Evolutionary conservation across 1,284 basidiomycete genomes (phyloP).

Genomic region (Amylostereum areolatum): DNA sequence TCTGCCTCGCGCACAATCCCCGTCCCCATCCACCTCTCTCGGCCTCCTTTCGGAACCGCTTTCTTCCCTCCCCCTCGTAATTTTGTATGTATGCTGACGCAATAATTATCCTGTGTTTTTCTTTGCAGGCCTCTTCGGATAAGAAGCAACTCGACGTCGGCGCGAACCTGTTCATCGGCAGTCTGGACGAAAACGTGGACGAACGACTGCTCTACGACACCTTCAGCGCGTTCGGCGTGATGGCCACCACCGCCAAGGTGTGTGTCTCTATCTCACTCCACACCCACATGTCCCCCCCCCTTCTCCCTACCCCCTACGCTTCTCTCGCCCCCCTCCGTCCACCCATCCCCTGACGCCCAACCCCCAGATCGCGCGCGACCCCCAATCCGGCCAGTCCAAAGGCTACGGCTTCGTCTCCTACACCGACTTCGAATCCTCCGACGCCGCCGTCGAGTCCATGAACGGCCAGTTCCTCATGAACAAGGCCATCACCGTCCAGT

Average conservation of each 20-base stretch:
- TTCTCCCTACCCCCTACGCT: no score
- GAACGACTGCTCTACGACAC: slow-evolving; percentile 92
- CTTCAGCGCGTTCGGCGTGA: slow-evolving; percentile 89
- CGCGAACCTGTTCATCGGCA: slow-evolving; percentile 95
- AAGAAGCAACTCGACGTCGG: slow-evolving; percentile 98
- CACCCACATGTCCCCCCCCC: no score
- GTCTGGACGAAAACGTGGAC: slow-evolving; percentile 90
- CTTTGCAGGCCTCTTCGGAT: slow-evolving; percentile 78
- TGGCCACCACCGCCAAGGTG: slow-evolving; percentile 94
- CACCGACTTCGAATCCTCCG: slow-evolving; percentile 95
- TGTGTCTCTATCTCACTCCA: slow-evolving; percentile 20
- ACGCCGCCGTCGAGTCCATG: slow-evolving; percentile 95
- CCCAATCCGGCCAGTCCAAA: slow-evolving; percentile 80
- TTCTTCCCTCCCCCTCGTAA: slow-evolving; percentile 1
- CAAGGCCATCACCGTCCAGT: slow-evolving; percentile 93
- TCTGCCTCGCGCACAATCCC: background rate
- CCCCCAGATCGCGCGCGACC: slow-evolving; percentile 83
- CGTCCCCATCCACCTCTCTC: slow-evolving; percentile 1
- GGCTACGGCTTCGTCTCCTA: slow-evolving; percentile 97
- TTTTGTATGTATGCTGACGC: slow-evolving; percentile 6
- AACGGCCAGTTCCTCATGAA: slow-evolving; percentile 98
- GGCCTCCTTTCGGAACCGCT: background rate
- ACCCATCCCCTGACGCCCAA: background rate
- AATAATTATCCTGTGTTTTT: background rate
- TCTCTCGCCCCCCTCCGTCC: background rate